phyloP scores from a whole-genome alignment of 2,329 filamentous ascomycete species.

The Taxawa tesnikishii region DNA sequence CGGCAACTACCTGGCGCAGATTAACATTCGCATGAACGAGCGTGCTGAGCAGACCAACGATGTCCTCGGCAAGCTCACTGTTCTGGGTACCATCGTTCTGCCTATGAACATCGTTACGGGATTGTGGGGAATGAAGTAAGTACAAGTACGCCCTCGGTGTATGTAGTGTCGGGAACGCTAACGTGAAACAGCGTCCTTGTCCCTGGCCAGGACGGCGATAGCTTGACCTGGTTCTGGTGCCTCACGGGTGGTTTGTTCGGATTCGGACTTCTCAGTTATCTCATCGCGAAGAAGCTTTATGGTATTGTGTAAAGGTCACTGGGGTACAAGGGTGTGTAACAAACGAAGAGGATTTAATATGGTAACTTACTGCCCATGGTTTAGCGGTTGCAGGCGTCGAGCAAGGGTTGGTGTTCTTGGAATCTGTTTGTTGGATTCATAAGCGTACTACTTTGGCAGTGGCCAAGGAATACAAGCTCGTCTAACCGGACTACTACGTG shows the following conservation, averaged over 20 bases:
- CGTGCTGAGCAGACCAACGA: slow-evolving; percentile 92
- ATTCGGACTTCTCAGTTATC: slow-evolving; percentile 71
- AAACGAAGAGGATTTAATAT: too few relatives aligned
- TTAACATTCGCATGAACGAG: slow-evolving; percentile 98
- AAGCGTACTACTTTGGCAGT: too few relatives aligned
- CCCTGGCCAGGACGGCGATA: slow-evolving; percentile 76
- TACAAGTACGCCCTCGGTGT: too few relatives aligned
- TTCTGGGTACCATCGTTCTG: slow-evolving; percentile 89
- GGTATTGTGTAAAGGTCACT: slow-evolving; percentile 59
- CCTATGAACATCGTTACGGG: slow-evolving; percentile 99
- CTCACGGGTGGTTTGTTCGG: slow-evolving; percentile 61
- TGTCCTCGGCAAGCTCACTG: slow-evolving; percentile 86
- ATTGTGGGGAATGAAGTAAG: slow-evolving; percentile 99
- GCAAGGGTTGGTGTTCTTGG: too few relatives aligned
- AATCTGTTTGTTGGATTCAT: too few relatives aligned
- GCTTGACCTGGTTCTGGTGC: slow-evolving; percentile 39
- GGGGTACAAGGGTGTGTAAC: too few relatives aligned
- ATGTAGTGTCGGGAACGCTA: slow-evolving; percentile 16
- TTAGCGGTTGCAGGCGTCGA: too few relatives aligned
- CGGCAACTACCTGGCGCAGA: slow-evolving; percentile 96
- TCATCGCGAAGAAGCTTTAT: slow-evolving; percentile 74
- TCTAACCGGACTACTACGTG: too few relatives aligned
- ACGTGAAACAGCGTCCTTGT: too few relatives aligned
- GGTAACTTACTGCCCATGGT: too few relatives aligned
- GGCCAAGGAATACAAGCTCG: too few relatives aligned